Percentiles rank a stretch among this genome's conserved stretches.
Conservation (phyloP, 257 asterid species). For the Gentiana dahurica region DNA sequence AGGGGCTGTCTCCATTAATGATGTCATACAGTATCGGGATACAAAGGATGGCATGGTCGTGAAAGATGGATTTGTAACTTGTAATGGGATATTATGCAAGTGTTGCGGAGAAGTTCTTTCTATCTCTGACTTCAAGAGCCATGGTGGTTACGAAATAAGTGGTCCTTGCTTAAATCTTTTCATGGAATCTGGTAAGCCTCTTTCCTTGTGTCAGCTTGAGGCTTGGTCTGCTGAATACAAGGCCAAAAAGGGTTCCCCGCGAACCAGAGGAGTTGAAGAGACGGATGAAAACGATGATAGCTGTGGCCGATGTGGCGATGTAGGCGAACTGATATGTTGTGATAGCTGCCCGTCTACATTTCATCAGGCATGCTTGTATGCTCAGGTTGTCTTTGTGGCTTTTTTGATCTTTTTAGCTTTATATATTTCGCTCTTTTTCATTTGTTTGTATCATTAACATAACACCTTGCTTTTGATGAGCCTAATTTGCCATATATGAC, state of each 20-base stretch:
- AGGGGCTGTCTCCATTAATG: constrained; percentile 53
- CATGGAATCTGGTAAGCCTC: constrained; percentile 78
- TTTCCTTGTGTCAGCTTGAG: constrained; percentile 80
- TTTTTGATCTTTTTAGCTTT: too few species aligned
- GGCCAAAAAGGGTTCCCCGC: constrained; percentile 51
- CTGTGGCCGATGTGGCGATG: constrained; percentile 97
- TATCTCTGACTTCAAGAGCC: constrained; percentile 60
- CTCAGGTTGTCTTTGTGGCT: constrained; percentile 40
- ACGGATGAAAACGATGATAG: constrained; percentile 93
- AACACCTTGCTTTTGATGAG: too few species aligned
- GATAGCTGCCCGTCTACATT: constrained; percentile 99
- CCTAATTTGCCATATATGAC: too few species aligned
- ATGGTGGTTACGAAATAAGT: constrained; percentile 52
- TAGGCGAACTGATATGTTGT: constrained; percentile 89
- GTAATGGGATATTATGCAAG: constrained; percentile 74
- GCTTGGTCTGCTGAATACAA: constrained; percentile 95
- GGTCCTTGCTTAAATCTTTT: constrained; percentile 65
- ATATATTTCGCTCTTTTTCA: too few species aligned
- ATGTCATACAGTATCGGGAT: constrained; percentile 69
- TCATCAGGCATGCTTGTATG: constrained; percentile 83
- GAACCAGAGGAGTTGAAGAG: constrained; percentile 43
- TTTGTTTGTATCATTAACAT: too few species aligned
- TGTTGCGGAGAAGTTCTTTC: constrained; percentile 62
- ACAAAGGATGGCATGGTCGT: constrained; percentile 43
- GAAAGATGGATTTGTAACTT: constrained; percentile 69